Percentiles rank a stretch among this genome's conserved stretches.
These are phyloP conservation scores for Agrocybe pediades DNA, from an alignment of 768 basidiomycete genomes.

Conservation along the genomic window DNA sequence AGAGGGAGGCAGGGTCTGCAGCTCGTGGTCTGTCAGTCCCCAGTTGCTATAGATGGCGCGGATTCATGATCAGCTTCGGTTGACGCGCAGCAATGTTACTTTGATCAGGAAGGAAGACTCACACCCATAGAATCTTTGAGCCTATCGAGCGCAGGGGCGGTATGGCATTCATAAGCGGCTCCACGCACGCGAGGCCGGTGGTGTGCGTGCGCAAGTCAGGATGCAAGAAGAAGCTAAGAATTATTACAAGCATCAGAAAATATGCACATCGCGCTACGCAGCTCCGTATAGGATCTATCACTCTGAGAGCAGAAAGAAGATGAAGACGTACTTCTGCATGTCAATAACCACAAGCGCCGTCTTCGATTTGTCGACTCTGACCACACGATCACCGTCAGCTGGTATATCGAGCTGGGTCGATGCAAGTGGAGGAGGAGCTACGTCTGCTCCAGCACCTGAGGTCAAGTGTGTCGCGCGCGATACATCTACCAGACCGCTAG, in stretches of 20 bases:
- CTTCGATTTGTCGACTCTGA: slow-evolving; percentile 50
- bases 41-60: slow-evolving; percentile 50
- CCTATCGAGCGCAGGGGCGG: slow-evolving; percentile 49
- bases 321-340: slow-evolving; percentile 65
- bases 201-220: slow-evolving; percentile 57
- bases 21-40: slow-evolving; percentile 68
- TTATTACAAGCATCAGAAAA: not conserved
- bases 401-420: slow-evolving; percentile 52
- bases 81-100: not conserved
- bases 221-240: slow-evolving; percentile 61
- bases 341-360: slow-evolving; percentile 67
- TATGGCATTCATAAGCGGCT: slow-evolving; percentile 51
- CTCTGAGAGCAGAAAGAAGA: too few species aligned
- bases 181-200: slow-evolving; percentile 57
- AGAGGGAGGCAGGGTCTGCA: slow-evolving; percentile 61
- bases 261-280: too few species aligned
- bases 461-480: slow-evolving; percentile 47
- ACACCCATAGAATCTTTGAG: slow-evolving; percentile 69
- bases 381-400: slow-evolving; percentile 50
- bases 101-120: slow-evolving; percentile 17
- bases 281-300: too few species aligned
- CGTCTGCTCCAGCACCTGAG: slow-evolving; percentile 17
- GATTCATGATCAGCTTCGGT: not conserved
- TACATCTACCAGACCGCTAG: slow-evolving; percentile 62
- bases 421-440: slow-evolving; percentile 30